Base-by-base conservation (phyloP, 495 filamentous ascomycete species). In the Penicillium herquei region DNA sequence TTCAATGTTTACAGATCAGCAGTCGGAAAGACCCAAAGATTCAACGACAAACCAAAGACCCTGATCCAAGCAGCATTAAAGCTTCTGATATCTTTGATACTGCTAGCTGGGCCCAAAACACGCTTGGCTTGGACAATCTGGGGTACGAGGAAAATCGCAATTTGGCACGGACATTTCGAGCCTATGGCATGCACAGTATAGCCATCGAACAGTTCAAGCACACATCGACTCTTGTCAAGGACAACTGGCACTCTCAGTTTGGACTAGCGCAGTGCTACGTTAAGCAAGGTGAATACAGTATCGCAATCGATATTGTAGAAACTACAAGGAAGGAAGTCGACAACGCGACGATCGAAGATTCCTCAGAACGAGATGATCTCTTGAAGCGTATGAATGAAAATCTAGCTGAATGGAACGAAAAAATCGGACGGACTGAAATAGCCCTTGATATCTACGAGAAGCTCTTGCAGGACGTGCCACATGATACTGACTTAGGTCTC, bases 171-270 rank as follows among this genome's bases (percentile, higher is more conserved):
- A 44, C 41, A 9, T 3, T 44, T 3, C 41, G 17, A 8, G 16
- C 7, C 17, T 44, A 26, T 4, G 41, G 17, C 17, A 18, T 21
- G 9, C 12, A 44, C 11, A 7, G 26, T 7, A 54, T 57, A 21
- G 54, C 61, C 4, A 55, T 55, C 16, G 48, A 61, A 51, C 32
- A 51, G 35, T 64, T 64, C 43, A 60, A 61, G 35, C 39, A 54
- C 2, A 32, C 61, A 1, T 57, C 54, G 2, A 43, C 53, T 1
- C 51, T 64, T 7, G 35, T 33, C 3, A 18, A 43, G 10, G 49
- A 64, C 10, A 64, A 57, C 16, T 64, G 57, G 57, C 5, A 52
- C 30, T 44, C 54, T 3, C 46, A 52, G 34, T 57, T 45, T 47
- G 57, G 61, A 3, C 47, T 64, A 6, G 54, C 61, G 8, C 16